Evolutionary conservation across 306 rosid genomes (phyloP).

Genomic region (Sindora glabra): DNA sequence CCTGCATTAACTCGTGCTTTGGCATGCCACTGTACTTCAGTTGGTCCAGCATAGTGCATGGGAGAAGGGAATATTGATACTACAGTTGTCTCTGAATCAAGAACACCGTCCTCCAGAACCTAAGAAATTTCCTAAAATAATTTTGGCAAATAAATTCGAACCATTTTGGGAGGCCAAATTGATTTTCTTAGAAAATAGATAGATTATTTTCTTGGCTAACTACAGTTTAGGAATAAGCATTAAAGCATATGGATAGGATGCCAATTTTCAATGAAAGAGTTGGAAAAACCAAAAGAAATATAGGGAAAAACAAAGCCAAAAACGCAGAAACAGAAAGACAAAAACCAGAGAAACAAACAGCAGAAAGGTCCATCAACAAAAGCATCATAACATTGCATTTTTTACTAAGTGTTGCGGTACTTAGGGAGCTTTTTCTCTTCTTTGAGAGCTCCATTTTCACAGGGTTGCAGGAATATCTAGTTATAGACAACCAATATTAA

Average conservation of each 20-base stretch:
- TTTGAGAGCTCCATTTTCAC: no score
- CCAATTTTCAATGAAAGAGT: background rate
- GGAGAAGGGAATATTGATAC: constrained; percentile 99
- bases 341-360: no score
- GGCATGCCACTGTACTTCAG: constrained; percentile 99
- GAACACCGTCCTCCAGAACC: constrained; percentile 99
- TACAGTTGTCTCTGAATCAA: constrained; percentile 95
- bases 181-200: background rate
- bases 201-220: background rate
- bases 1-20: constrained; percentile 99
- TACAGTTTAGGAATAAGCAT: background rate
- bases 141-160: background rate
- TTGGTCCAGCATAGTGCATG: constrained; percentile 99
- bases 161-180: background rate
- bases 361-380: no score
- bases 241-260: background rate
- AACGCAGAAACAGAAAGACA: no score
- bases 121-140: constrained; percentile 15
- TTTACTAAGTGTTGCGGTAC: no score
- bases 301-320: no score
- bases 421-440: no score
- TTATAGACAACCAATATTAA: no score
- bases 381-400: no score
- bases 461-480: no score
- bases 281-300: no score